Percentiles rank a stretch among this genome's conserved stretches.
Evolutionary conservation across 768 basidiomycete species (phyloP).

Genomic region (Tricholomella constricta): DNA sequence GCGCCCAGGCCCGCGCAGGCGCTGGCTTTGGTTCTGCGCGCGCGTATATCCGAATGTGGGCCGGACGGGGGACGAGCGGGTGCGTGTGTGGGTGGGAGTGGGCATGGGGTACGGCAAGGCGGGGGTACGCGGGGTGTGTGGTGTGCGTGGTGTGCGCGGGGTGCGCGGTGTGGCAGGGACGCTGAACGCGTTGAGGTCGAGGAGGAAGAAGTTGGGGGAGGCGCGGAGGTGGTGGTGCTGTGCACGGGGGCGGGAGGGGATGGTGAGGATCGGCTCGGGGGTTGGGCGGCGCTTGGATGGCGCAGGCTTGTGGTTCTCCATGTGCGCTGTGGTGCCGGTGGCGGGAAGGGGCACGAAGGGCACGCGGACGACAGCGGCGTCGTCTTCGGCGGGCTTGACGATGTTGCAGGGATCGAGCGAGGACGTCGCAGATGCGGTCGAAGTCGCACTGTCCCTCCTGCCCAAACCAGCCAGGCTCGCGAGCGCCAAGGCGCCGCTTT

Average conservation of each 20-base stretch:
- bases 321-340: constrained; percentile 15
- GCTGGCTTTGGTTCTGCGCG: not conserved
- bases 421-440: constrained; percentile 47
- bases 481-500: constrained; percentile 18
- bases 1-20: constrained; percentile 27
- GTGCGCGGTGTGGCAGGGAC: constrained; percentile 21
- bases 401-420: constrained; percentile 53
- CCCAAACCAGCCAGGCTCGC: constrained; percentile 25
- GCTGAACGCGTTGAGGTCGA: constrained; percentile 38
- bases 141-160: constrained; percentile 9
- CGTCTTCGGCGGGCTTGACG: constrained; percentile 36
- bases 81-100: not conserved
- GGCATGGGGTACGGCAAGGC: not conserved
- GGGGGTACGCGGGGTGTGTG: constrained; percentile 1
- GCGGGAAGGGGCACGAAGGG: not conserved
- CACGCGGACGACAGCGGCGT: constrained; percentile 24
- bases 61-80: not conserved
- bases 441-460: constrained; percentile 46
- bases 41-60: not conserved
- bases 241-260: constrained; percentile 38
- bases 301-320: constrained; percentile 28
- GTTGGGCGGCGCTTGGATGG: constrained; percentile 37
- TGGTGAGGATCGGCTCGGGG: constrained; percentile 31
- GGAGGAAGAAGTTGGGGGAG: constrained; percentile 36
- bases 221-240: constrained; percentile 36